These are phyloP conservation scores for Eimeria zaria DNA, from an alignment of 169 alveolate species.

Conservation along the genomic window DNA sequence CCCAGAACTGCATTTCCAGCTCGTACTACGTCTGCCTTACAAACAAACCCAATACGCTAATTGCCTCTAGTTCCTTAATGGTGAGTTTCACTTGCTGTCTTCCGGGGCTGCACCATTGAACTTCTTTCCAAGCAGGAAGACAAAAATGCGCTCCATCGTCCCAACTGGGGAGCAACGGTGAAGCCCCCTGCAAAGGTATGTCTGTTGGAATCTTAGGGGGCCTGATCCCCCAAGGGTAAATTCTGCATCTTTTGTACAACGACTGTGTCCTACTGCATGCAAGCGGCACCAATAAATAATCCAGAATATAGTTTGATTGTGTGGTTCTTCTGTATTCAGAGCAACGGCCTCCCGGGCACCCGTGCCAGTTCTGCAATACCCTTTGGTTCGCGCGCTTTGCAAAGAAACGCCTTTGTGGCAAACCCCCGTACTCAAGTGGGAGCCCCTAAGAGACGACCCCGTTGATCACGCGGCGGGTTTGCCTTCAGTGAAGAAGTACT, in stretches of 20 bases:
- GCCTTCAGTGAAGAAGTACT: not conserved
- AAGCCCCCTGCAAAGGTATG: not conserved
- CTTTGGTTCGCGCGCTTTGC: conserved; percentile 26
- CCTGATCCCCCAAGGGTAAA: not conserved
- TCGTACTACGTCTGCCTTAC: not conserved
- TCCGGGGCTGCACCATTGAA: not conserved
- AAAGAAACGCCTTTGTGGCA: conserved; percentile 54
- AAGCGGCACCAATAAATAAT: not conserved
- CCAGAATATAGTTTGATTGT: not conserved
- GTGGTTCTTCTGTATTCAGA: conserved; percentile 30
- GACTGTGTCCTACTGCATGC: not conserved
- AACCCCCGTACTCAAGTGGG: conserved; percentile 58
- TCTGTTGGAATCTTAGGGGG: not conserved
- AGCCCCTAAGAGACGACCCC: conserved; percentile 36
- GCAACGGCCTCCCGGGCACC: not conserved
- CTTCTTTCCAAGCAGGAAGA: not conserved
- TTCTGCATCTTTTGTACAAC: not conserved
- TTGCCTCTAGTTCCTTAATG: not conserved
- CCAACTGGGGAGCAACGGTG: not conserved
- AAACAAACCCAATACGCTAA: not conserved
- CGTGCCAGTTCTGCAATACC: not conserved
- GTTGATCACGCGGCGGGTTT: not conserved
- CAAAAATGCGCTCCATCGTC: not conserved
- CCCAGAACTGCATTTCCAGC: not conserved
- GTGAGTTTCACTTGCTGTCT: not conserved